Evolutionary conservation across 805 yeast genomes (phyloP).

Genomic region (Candida sanyiensis): DNA sequence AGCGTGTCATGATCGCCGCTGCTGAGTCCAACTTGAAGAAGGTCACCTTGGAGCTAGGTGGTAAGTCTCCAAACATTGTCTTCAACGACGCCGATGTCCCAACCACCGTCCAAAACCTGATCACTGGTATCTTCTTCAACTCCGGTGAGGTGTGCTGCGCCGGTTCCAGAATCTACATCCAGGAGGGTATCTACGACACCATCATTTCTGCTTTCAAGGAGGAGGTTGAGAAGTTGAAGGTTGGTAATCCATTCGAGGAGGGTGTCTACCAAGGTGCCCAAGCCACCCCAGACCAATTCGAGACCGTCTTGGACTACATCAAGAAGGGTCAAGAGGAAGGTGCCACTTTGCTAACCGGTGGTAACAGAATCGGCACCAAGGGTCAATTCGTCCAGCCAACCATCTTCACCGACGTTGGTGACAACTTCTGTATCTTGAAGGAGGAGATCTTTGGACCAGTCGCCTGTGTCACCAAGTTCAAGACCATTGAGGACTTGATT

Average conservation of each 20-base stretch:
- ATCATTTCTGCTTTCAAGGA: conserved; percentile 52
- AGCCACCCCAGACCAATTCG: conserved; percentile 62
- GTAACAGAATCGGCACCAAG: conserved; percentile 55
- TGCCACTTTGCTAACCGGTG: conserved; percentile 66
- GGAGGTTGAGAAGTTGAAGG: conserved; percentile 54
- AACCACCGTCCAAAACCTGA: conserved; percentile 41
- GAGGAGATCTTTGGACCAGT: conserved; percentile 84
- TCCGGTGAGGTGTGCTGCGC: conserved; percentile 83
- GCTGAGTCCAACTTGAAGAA: conserved; percentile 71
- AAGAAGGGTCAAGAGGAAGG: conserved; percentile 63
- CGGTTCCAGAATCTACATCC: conserved; percentile 74
- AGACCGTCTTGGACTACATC: conserved; percentile 62
- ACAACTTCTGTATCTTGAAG: conserved; percentile 54
- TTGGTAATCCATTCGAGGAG: conserved; percentile 72
- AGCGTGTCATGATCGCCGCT: conserved; percentile 61
- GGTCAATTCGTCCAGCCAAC: conserved; percentile 75
- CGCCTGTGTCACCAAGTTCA: conserved; percentile 63
- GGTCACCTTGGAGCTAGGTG: conserved; percentile 78
- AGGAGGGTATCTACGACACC: conserved; percentile 64
- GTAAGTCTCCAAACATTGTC: conserved; percentile 74
- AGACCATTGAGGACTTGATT: conserved; percentile 61
- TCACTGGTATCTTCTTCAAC: conserved; percentile 68
- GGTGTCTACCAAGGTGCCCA: conserved; percentile 73
- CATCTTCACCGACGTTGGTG: conserved; percentile 60
- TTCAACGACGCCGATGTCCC: conserved; percentile 63